Conservation (phyloP, 495 filamentous ascomycete genomes). For the Aspergillus bertholletiae region DNA sequence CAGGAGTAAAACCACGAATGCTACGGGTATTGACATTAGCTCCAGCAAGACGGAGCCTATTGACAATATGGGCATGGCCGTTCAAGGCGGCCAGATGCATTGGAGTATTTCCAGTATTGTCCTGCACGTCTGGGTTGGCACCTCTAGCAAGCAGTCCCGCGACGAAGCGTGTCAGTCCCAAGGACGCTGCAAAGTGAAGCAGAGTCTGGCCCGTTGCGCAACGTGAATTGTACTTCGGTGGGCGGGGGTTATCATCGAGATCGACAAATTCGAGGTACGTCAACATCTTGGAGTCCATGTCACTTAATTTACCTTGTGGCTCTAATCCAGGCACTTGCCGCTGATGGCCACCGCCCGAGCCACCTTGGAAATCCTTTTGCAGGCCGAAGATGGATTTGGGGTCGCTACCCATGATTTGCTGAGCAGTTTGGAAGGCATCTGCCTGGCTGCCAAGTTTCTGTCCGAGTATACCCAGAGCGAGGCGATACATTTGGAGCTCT, state of each 20-base stretch:
- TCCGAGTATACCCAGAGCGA: conserved; percentile 45
- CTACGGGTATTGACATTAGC: conserved; percentile 70
- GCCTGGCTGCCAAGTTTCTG: conserved; percentile 46
- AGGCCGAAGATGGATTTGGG: conserved; percentile 40
- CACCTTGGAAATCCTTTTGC: conserved; percentile 43
- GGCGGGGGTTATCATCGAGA: conserved; percentile 66
- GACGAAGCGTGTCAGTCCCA: conserved; percentile 73
- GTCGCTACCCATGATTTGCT: conserved; percentile 49
- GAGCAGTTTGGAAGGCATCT: conserved; percentile 48
- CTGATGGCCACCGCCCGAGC: conserved; percentile 37
- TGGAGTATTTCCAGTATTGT: conserved; percentile 78
- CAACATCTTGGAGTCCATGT: conserved; percentile 69
- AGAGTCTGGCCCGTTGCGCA: conserved; percentile 71
- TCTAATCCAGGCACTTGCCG: conserved; percentile 42
- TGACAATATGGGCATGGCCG: conserved; percentile 70
- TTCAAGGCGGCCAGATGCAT: conserved; percentile 82
- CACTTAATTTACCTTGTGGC: conserved; percentile 41
- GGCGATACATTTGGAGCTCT: conserved; percentile 60
- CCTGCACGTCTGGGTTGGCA: conserved; percentile 70
- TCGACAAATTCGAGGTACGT: conserved; percentile 75
- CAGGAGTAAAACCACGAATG: conserved; percentile 65
- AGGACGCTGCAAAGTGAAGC: conserved; percentile 74
- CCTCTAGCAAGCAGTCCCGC: conserved; percentile 78
- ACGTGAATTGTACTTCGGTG: conserved; percentile 60
- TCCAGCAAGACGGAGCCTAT: conserved; percentile 66